Percentiles rank a stretch among this genome's conserved stretches.
Conservation (phyloP, 176 grass and related monocot species). For the Rhynchospora pubera region DNA sequence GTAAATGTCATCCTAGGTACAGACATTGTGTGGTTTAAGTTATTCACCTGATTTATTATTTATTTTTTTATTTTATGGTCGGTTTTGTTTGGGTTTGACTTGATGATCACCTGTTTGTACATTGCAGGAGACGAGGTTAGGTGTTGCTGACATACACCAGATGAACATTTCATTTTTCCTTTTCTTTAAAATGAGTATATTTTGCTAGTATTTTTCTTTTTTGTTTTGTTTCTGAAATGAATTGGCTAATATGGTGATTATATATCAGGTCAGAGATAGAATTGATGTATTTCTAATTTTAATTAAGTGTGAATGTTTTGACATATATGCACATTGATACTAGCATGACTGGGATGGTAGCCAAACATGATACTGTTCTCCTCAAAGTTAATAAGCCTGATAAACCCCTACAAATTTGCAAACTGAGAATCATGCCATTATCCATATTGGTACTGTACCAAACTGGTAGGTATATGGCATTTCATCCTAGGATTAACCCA, state of each 20-base stretch:
- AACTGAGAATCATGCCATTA: not conserved
- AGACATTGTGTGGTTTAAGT: not conserved
- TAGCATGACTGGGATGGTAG: not conserved
- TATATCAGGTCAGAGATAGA: not conserved
- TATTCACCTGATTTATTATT: not conserved
- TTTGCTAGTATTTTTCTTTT: too few relatives aligned
- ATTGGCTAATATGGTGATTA: not conserved
- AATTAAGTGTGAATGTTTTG: not conserved
- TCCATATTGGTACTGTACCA: not conserved
- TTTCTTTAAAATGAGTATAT: not conserved
- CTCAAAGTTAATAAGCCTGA: not conserved
- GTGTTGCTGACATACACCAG: not conserved
- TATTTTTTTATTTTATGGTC: not conserved
- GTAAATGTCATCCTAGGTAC: slow-evolving; percentile 78
- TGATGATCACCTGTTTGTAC: not conserved
- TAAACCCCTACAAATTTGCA: not conserved
- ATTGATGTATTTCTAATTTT: not conserved
- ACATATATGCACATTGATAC: not conserved
- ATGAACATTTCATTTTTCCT: not conserved
- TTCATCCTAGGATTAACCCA: not conserved
- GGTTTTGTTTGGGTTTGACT: slow-evolving; percentile 3
- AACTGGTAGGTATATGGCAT: not conserved
- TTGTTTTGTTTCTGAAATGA: not conserved
- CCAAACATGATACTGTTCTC: not conserved
- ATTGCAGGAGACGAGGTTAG: slow-evolving; percentile 77